Base-by-base conservation (phyloP, 2,329 filamentous ascomycete species). In the Didymella lethalis region DNA sequence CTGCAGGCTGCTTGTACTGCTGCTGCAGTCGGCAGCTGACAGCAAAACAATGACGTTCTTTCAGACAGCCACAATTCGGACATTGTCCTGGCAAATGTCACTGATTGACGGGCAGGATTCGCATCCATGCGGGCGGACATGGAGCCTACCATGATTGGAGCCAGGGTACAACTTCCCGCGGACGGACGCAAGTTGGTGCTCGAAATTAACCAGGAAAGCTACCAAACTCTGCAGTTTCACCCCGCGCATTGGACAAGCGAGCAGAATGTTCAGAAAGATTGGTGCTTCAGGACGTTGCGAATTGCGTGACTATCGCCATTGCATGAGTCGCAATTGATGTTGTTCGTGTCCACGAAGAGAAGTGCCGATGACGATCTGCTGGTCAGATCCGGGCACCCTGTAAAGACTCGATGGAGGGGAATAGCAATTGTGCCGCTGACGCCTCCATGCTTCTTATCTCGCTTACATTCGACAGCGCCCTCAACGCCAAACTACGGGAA, bases 41-140 rank as follows among this genome's bases (percentile, higher is more conserved):
- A 43, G 28, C 53, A 41, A 28, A 31, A 56, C 53, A 28, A 62
- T 69, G 69, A 71, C 69, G 68, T 63, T 47, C 25, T 66, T 63
- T 65, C 68, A 71, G 65, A 68, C 66, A 70, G 68, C 69, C 69
- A 71, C 69, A 56, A 2, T 47, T 47, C 41, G 34, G 51, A 43
- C 52, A 38, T 31, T 32, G 48, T 44, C 45, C 28, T 46, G 23
- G 25, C 32, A 40, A 10, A 31, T 29, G 25, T 36, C 34, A 52
- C 25, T 31, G 49, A 58, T 54, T 45, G 45, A 41, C 49, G 34
- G 44, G 16, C 41, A 58, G 56, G 50, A 59, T 59, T 46, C 56
- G 32, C 31, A 59, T 47, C 50, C 56, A 54, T 50, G 50, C 46
- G 28, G 28, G 23, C 26, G 50, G 46, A 29, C 46, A 41, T 32